Base-by-base conservation (phyloP, 2,329 filamentous ascomycete genomes). In the Sphaerulina vaccinii region DNA sequence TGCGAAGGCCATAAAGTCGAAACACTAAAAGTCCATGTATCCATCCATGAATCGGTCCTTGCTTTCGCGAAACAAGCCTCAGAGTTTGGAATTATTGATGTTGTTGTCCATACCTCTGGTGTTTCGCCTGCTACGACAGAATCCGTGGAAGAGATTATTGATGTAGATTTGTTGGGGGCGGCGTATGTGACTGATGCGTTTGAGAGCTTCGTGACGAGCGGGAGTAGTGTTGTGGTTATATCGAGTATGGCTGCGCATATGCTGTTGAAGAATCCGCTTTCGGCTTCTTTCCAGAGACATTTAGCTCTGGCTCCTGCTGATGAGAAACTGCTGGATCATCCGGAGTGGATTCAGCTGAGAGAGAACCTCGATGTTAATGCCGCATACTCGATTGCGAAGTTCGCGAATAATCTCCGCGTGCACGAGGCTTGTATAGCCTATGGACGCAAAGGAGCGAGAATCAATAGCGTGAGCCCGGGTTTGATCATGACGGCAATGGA, bases 181-280 rank as follows among this genome's bases (percentile, higher is more conserved):
- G 43, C 44, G 8, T 49, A 44, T n/a, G 44, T 55, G 2, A 52
- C 45, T 5, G 52, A 55, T 16, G 48, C 43, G 5, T 55, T 55
- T 11, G 16, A 35, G 19, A 4, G 22, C 7, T 41, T 24, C 22
- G 27, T 44, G 7, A 16, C 13, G 8, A 16, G n/a, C 16, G 52
- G 33, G 1, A 39, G 22, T 5, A 43, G 43, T 7, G 18, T 51
- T 7, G 38, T 55, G 23, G 38, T 22, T n/a, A 24, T 55, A 1
- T 46, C 52, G 4, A 44, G 36, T 9, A 49, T 51, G 32, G 48
- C 48, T 8, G 52, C 47, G 13, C 44, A 55, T 16, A 37, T 44
- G 41, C 19, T 16, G 6, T 44, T 35, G 15, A 27, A 16, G 19
- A 16, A 16, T 8, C 32, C 3, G 3, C 6, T 41, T 1, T n/a